Evolutionary conservation across 1,139 yeast species (phyloP).

Genomic region (Kurtzmaniella quercitrusa): DNA sequence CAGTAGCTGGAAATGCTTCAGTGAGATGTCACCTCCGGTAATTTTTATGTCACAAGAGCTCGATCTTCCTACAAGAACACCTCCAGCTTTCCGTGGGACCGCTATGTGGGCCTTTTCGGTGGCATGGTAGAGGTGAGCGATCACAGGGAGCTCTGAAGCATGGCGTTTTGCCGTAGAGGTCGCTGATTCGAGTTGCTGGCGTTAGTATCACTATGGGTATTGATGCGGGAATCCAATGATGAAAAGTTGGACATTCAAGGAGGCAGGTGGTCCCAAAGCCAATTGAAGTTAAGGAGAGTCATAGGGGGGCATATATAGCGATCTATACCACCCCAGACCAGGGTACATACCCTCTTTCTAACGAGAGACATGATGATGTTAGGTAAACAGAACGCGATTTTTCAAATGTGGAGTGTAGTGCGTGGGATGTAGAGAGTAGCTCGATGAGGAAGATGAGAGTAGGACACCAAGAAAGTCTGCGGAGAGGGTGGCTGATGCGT

Average conservation of each 20-base stretch:
- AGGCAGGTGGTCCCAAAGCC: no score
- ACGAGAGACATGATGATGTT: slow-evolving; percentile 1
- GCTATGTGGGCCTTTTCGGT: slow-evolving; percentile 28
- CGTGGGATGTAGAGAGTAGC: no score
- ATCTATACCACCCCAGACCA: neutral
- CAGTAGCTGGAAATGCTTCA: slow-evolving; percentile 56
- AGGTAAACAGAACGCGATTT: neutral
- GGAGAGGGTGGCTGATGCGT: no score
- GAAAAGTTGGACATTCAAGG: no score
- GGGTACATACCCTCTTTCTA: slow-evolving; percentile 1
- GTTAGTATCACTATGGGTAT: slow-evolving; percentile 3
- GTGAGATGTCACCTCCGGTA: slow-evolving; percentile 59
- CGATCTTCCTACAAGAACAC: slow-evolving; percentile 54
- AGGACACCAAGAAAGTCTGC: no score
- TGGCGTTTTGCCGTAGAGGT: slow-evolving; percentile 15
- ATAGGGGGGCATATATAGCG: no score
- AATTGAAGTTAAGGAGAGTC: no score
- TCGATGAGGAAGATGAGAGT: no score
- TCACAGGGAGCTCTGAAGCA: slow-evolving; percentile 8
- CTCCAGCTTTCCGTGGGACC: slow-evolving; percentile 31
- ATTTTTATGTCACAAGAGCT: slow-evolving; percentile 56
- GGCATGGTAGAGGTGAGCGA: slow-evolving; percentile 33
- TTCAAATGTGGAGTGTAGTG: neutral
- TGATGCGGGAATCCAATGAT: neutral
- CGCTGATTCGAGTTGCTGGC: slow-evolving; percentile 4